Conservation (phyloP, 2,329 filamentous ascomycete species). For the Monilinia vaccinii-corymbosi region DNA sequence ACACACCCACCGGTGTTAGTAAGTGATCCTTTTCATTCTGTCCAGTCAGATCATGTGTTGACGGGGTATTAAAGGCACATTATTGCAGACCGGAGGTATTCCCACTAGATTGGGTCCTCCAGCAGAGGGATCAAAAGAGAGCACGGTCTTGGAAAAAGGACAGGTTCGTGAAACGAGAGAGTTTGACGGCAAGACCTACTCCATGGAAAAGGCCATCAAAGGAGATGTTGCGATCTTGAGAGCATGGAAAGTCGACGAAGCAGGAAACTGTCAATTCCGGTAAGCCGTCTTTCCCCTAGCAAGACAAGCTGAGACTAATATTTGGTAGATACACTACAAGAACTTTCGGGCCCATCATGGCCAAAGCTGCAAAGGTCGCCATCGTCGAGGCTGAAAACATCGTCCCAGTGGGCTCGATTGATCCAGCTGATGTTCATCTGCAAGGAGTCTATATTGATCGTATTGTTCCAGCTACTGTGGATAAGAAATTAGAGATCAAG, state of each 20-base stretch:
- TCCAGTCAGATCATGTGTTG: neutral
- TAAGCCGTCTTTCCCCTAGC: conserved; percentile 22
- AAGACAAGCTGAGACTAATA: neutral
- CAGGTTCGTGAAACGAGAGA: conserved; percentile 59
- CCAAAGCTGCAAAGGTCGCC: conserved; percentile 65
- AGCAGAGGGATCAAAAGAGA: conserved; percentile 29
- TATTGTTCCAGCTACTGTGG: conserved; percentile 62
- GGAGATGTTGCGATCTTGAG: conserved; percentile 71
- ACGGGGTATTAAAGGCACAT: conserved; percentile 38
- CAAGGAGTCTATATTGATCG: conserved; percentile 76
- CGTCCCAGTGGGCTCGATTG: conserved; percentile 62
- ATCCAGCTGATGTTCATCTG: conserved; percentile 64
- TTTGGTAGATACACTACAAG: conserved; percentile 52
- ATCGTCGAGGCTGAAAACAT: conserved; percentile 82
- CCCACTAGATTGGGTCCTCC: conserved; percentile 51
- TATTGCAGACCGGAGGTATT: conserved; percentile 60
- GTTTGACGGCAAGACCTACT: conserved; percentile 62
- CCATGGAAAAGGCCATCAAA: conserved; percentile 67
- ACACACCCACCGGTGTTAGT: conserved; percentile 62
- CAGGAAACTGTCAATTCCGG: conserved; percentile 54
- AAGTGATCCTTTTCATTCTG: conserved; percentile 26
- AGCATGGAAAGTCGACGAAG: conserved; percentile 66
- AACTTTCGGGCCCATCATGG: conserved; percentile 67
- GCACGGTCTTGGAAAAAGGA: conserved; percentile 49
- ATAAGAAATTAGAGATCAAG: conserved; percentile 63